phyloP scores from a whole-genome alignment of 257 asterid species.

The Mitragyna speciosa region DNA sequence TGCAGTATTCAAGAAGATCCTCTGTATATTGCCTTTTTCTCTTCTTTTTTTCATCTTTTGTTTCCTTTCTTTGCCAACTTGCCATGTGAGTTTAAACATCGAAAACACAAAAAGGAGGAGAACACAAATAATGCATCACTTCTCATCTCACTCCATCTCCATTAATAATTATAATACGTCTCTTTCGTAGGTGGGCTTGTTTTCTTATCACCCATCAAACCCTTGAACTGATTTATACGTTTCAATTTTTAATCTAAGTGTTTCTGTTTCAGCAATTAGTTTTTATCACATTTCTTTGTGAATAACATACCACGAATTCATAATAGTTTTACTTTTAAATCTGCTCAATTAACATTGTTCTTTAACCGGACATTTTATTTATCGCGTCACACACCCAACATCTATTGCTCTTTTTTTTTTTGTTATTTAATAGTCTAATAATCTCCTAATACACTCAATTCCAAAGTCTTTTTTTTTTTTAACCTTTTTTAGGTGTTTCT shows the following conservation, averaged over 20 bases:
- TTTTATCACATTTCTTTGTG: too few species aligned
- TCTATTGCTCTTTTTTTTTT: too few species aligned
- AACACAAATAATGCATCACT: conserved; percentile 9
- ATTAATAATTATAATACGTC: conserved; percentile 5
- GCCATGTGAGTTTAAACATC: conserved; percentile 25
- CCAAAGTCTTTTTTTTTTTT: too few species aligned
- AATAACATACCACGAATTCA: too few species aligned
- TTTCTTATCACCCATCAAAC: background rate
- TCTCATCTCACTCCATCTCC: background rate
- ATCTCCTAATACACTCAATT: too few species aligned
- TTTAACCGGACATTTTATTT: too few species aligned
- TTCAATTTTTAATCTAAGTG: background rate
- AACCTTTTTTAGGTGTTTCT: too few species aligned
- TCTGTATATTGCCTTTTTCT: background rate
- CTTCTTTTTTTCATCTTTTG: background rate
- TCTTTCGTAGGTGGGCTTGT: conserved; percentile 8
- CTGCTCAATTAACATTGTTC: too few species aligned
- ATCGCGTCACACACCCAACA: too few species aligned
- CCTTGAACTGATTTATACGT: background rate
- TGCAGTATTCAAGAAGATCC: background rate
- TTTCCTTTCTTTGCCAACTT: conserved; percentile 25
- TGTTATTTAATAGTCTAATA: too few species aligned
- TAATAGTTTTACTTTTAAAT: too few species aligned
- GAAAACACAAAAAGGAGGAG: background rate
- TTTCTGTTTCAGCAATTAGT: too few species aligned